Conservation (phyloP, 202 grass and related monocot genomes). For the Setaria italica region DNA sequence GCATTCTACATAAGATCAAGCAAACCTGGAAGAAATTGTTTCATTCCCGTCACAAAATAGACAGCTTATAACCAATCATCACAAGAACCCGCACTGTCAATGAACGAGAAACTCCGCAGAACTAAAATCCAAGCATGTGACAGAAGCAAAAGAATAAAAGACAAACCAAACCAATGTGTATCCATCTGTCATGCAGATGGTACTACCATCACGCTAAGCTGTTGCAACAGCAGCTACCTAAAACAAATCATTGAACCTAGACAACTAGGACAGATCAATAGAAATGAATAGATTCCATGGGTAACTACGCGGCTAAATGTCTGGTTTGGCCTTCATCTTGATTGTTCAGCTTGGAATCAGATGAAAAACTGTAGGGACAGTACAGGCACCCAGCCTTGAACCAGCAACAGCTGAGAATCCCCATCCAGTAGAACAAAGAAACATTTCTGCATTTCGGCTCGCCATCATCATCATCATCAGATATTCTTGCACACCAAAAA, state of each 20-base stretch:
- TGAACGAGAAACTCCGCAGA: slow-evolving; percentile 37
- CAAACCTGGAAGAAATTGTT: not conserved
- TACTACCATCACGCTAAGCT: slow-evolving; percentile 44
- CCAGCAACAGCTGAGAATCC: slow-evolving; percentile 3
- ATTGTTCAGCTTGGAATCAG: slow-evolving; percentile 3
- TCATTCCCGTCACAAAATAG: not conserved
- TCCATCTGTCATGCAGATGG: slow-evolving; percentile 47
- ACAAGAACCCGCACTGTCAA: slow-evolving; percentile 26
- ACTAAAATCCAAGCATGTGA: slow-evolving; percentile 57
- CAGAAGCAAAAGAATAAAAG: slow-evolving; percentile 57
- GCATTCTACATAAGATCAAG: not conserved
- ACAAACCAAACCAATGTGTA: slow-evolving; percentile 56
- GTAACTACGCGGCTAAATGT: not conserved
- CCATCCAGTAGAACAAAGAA: not conserved
- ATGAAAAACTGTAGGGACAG: slow-evolving; percentile 7
- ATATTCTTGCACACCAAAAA: slow-evolving; percentile 26
- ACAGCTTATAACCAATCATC: slow-evolving; percentile 23
- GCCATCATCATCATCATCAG: slow-evolving; percentile 16
- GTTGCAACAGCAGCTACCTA: slow-evolving; percentile 46
- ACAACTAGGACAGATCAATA: not conserved
- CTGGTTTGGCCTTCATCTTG: not conserved
- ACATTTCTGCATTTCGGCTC: not conserved
- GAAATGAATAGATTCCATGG: not conserved
- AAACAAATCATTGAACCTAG: slow-evolving; percentile 4
- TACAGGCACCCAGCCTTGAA: not conserved